These are phyloP conservation scores for Juglanconis oblonga DNA, from an alignment of 2,329 filamentous ascomycete species.

Conservation along the genomic window DNA sequence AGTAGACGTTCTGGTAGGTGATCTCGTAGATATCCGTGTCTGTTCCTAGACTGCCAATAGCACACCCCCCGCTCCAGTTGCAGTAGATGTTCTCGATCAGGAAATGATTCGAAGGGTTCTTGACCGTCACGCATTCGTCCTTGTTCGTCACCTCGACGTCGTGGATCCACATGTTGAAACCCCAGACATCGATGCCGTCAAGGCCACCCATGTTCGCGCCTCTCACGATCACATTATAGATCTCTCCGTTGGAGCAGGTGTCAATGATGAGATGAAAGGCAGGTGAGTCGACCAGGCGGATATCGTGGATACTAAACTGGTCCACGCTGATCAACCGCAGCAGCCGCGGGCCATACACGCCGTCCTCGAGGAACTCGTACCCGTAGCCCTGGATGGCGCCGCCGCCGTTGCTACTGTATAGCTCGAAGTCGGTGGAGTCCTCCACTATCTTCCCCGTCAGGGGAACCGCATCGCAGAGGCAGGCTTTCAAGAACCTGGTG, in stretches of 20 bases:
- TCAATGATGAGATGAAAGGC: slow-evolving; percentile 47
- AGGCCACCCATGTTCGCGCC: slow-evolving; percentile 45
- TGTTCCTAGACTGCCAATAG: slow-evolving; percentile 47
- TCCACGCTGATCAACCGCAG: slow-evolving; percentile 40
- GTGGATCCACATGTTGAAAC: slow-evolving; percentile 53
- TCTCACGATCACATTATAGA: slow-evolving; percentile 49
- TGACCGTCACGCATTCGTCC: slow-evolving; percentile 58
- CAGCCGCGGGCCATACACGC: slow-evolving; percentile 37
- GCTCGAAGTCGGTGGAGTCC: slow-evolving; percentile 39
- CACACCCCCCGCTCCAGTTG: slow-evolving; percentile 53
- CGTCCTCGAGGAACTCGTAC: slow-evolving; percentile 38
- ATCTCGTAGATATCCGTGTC: slow-evolving; percentile 48
- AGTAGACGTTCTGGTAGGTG: slow-evolving; percentile 53
- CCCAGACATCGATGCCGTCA: slow-evolving; percentile 55
- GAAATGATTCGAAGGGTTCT: slow-evolving; percentile 47
- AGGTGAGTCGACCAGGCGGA: slow-evolving; percentile 39
- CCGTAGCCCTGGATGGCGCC: slow-evolving; percentile 49
- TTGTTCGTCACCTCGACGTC: slow-evolving; percentile 59
- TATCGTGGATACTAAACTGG: slow-evolving; percentile 46
- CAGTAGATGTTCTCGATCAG: slow-evolving; percentile 55
- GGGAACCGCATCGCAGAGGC: too few relatives aligned
- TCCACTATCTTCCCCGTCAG: background rate
- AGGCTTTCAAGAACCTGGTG: background rate
- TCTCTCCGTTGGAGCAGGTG: slow-evolving; percentile 43
- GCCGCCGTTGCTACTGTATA: slow-evolving; percentile 39